A percentile compares a stretch with the other conserved stretches of the same genome.
These are phyloP conservation scores for Dendrobium officinale DNA, from an alignment of 106 monocot genomes.

Conservation along the genomic window DNA sequence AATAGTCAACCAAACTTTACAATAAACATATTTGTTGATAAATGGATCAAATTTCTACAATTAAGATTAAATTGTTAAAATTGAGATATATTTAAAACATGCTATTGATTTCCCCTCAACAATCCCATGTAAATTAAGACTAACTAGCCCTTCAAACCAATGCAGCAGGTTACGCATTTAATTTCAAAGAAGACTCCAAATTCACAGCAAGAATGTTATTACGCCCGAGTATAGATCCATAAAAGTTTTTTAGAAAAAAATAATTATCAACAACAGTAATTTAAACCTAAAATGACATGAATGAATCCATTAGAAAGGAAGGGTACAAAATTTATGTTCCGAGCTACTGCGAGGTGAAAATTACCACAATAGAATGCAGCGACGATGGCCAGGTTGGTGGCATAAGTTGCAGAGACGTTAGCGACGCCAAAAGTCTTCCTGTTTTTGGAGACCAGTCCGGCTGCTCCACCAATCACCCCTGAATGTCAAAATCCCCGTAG, in stretches of 20 bases:
- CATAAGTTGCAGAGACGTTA: slow-evolving; percentile 40
- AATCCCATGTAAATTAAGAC: background rate
- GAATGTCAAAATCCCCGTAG: background rate
- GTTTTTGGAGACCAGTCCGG: slow-evolving; percentile 64
- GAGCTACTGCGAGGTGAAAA: background rate
- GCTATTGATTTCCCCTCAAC: background rate
- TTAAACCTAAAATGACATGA: background rate
- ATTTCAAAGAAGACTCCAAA: background rate
- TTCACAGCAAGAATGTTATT: background rate
- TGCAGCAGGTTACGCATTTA: background rate
- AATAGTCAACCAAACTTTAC: too few species aligned
- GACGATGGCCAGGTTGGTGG: slow-evolving; percentile 64
- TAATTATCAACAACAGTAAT: background rate
- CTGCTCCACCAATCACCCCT: slow-evolving; percentile 52
- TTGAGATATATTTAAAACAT: background rate
- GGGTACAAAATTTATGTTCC: background rate
- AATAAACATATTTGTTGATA: too few species aligned
- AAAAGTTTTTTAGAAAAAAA: background rate
- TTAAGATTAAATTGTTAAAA: too few species aligned
- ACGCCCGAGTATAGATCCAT: background rate
- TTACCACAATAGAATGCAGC: slow-evolving; percentile 87
- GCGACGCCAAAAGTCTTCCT: slow-evolving; percentile 38
- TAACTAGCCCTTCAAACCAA: background rate
- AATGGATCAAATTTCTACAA: too few species aligned
- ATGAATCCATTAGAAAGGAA: background rate